phyloP scores from a whole-genome alignment of 225 moss, liverwort and hornwort species.

The Thuidium tamariscinum region DNA sequence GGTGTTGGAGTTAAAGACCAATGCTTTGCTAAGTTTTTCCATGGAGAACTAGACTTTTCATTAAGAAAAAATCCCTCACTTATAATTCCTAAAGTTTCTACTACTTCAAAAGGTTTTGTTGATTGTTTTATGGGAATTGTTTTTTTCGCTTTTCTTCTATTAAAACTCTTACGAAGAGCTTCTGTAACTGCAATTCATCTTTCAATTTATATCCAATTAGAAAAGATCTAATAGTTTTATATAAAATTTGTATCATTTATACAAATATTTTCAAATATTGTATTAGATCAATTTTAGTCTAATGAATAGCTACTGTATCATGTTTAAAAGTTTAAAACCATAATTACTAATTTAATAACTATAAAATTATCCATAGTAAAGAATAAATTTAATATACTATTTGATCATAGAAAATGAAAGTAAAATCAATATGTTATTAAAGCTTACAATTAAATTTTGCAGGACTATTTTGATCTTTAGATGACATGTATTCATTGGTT shows the following conservation, averaged over 20 bases:
- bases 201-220: neutral
- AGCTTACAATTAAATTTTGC: neutral
- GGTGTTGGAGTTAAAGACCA: slow-evolving; percentile 17
- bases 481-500: neutral
- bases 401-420: neutral
- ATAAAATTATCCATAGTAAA: neutral
- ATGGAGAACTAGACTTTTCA: neutral
- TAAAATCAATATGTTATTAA: neutral
- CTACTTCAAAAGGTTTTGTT: slow-evolving; percentile 18
- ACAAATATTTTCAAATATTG: neutral
- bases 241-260: neutral
- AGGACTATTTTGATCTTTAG: neutral
- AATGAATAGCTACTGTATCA: neutral
- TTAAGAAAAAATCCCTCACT: neutral
- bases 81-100: slow-evolving; percentile 30
- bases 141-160: neutral
- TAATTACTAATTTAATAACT: no score
- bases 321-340: neutral
- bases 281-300: neutral
- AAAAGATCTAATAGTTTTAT: no score
- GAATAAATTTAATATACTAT: neutral
- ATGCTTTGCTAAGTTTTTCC: slow-evolving; percentile 20
- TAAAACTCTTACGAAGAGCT: neutral
- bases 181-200: neutral
- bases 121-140: neutral